Evolutionary conservation across 2,329 filamentous ascomycete genomes (phyloP), one percentile per base, ranked within the genome.

Genomic region (Rhynchosporium graminicola): DNA sequence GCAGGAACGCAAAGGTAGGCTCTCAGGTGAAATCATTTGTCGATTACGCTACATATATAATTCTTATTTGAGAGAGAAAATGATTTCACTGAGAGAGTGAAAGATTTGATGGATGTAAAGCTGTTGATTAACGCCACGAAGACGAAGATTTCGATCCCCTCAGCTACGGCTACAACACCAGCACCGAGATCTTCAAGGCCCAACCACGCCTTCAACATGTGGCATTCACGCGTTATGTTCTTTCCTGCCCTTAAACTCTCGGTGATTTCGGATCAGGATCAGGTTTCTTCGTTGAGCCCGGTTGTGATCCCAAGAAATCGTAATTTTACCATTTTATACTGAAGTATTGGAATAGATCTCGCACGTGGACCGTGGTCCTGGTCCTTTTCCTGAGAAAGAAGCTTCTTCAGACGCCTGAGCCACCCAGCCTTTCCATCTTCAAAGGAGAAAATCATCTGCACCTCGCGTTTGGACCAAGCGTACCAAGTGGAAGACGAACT

Each of bases 111-210:
- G 28, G 20, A 51, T 20, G 36, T 10, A 3, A 12, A 9, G 26
- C 28, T 57, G 10, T 36, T 31, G 13, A 15, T 47, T 6, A 31
- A 20, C 2, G 59, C 56, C 36, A 66, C n/a, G 56, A 65, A 0
- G 59, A 66, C 46, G 55, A 62, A n/a, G 62, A 65, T 40, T 66
- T 68, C 45, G 59, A 64, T 20, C 40, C 51, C 1, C 48, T 66
- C 20, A 20, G 20, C 20, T 20, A 20, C 20, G 20, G 20, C 20
- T 20, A 20, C 20, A 20, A 20, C 20, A 20, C 20, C 20, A 20
- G 20, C 20, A 20, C 20, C 20, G 20, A 20, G 20, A 20, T 20
- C 20, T 20, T 20, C 20, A 20, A 20, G 20, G 20, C 20, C 20
- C 20, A 20, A 20, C 20, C 20, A 20, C 20, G 20, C 20, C 6